These are phyloP conservation scores for Protomyces inundatus DNA, from an alignment of 1,139 yeast genomes.

Conservation along the genomic window DNA sequence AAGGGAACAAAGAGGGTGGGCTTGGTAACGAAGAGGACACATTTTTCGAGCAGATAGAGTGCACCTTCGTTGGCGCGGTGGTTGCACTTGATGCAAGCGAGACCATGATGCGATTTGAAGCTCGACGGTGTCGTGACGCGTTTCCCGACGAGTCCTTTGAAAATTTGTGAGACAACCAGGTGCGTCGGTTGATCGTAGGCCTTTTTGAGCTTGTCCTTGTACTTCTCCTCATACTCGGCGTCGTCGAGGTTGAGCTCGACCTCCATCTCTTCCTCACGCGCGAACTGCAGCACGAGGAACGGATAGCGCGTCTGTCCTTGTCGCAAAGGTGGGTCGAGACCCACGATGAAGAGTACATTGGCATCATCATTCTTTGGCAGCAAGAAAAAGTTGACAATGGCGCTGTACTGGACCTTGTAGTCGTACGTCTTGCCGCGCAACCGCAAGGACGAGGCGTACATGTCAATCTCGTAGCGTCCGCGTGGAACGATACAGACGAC, in stretches of 20 bases:
- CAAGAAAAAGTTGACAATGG: slow-evolving; percentile 83
- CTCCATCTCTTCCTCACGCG: slow-evolving; percentile 84
- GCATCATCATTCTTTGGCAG: slow-evolving; percentile 92
- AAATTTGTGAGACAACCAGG: slow-evolving; percentile 79
- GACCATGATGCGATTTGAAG: slow-evolving; percentile 40
- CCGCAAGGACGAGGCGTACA: slow-evolving; percentile 82
- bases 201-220: slow-evolving; percentile 67
- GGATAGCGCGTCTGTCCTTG: slow-evolving; percentile 98
- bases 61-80: slow-evolving; percentile 94
- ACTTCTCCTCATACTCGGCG: slow-evolving; percentile 53
- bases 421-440: slow-evolving; percentile 97
- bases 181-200: slow-evolving; percentile 79
- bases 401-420: slow-evolving; percentile 86
- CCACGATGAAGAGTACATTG: slow-evolving; percentile 79
- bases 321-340: slow-evolving; percentile 88
- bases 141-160: slow-evolving; percentile 84
- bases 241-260: slow-evolving; percentile 82
- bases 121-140: slow-evolving; percentile 80
- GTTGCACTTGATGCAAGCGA: slow-evolving; percentile 86
- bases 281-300: slow-evolving; percentile 81
- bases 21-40: slow-evolving; percentile 84
- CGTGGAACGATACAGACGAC: slow-evolving; percentile 84
- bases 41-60: slow-evolving; percentile 81
- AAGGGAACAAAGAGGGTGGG: slow-evolving; percentile 91
- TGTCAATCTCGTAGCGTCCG: slow-evolving; percentile 96